Percentiles rank a stretch among this genome's conserved stretches.
phyloP scores from a whole-genome alignment of 768 basidiomycete genomes.

The Dictyophora rubrovolvata region DNA sequence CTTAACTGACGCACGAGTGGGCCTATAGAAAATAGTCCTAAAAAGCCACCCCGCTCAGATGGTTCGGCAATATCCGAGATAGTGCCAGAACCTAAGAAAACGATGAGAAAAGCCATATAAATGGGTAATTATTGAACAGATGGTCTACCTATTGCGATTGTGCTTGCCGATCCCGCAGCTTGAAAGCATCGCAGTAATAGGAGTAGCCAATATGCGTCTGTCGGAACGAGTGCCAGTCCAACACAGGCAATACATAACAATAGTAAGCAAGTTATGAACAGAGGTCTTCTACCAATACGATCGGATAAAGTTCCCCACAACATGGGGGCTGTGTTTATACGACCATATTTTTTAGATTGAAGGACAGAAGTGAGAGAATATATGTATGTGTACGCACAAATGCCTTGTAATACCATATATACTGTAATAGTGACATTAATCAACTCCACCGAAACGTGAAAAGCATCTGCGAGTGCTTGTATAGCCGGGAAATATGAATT shows the following conservation, averaged over 20 bases:
- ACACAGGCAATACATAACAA: slow-evolving; percentile 60
- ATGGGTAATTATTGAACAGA: neutral
- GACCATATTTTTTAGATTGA: neutral
- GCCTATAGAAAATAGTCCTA: slow-evolving; percentile 55
- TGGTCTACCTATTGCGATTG: slow-evolving; percentile 54
- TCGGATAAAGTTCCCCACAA: slow-evolving; percentile 49
- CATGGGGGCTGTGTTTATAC: slow-evolving; percentile 44
- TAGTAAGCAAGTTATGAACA: slow-evolving; percentile 52
- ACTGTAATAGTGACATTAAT: slow-evolving; percentile 77
- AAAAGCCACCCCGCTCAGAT: slow-evolving; percentile 64
- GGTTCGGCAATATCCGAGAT: slow-evolving; percentile 69
- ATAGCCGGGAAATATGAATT: slow-evolving; percentile 71
- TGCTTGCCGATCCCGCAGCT: slow-evolving; percentile 70
- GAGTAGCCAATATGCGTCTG: slow-evolving; percentile 63
- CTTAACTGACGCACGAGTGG: slow-evolving; percentile 39
- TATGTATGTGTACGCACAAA: slow-evolving; percentile 30
- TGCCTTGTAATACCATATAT: slow-evolving; percentile 61
- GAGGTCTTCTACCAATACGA: slow-evolving; percentile 49
- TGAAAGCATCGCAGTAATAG: slow-evolving; percentile 74
- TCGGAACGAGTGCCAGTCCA: slow-evolving; percentile 44
- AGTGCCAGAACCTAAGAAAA: slow-evolving; percentile 51
- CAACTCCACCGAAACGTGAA: slow-evolving; percentile 55
- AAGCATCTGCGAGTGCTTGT: slow-evolving; percentile 50
- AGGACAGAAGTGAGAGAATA: neutral
- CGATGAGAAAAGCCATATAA: neutral